Conservation (phyloP, 2,329 filamentous ascomycete genomes). For the Sporothrix curviconia region DNA sequence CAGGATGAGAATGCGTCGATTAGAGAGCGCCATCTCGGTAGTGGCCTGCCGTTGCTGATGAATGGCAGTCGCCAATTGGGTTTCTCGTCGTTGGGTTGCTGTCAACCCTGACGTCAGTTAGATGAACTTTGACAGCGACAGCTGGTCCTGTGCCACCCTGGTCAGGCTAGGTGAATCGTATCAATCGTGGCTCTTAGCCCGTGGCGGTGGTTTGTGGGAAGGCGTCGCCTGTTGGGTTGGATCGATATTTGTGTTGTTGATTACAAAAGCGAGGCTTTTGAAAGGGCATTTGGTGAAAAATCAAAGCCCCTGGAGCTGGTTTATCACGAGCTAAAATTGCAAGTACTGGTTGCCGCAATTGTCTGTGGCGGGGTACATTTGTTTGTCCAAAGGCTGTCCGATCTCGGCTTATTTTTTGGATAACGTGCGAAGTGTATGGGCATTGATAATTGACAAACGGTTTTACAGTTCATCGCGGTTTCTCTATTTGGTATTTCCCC, state of each 20-base stretch:
- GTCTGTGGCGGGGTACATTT: slow-evolving; percentile 18
- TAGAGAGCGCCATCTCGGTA: slow-evolving; percentile 13
- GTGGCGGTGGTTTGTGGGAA: too few species aligned
- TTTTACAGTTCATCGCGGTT: too few species aligned
- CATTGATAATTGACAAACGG: neutral
- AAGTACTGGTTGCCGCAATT: slow-evolving; percentile 11
- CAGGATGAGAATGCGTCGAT: slow-evolving; percentile 57
- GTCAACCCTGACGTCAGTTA: neutral
- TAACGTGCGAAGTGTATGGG: neutral
- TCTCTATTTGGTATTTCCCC: too few species aligned
- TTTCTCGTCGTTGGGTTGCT: too few species aligned
- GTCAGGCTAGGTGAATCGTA: too few species aligned
- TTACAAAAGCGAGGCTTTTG: neutral
- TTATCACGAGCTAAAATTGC: slow-evolving; percentile 1
- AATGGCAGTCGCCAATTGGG: too few species aligned
- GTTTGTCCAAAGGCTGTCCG: slow-evolving; percentile 10
- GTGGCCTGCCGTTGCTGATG: neutral
- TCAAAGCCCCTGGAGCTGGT: neutral
- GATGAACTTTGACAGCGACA: too few species aligned
- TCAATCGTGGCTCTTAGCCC: too few species aligned
- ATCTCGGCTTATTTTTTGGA: slow-evolving; percentile 16
- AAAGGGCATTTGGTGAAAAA: slow-evolving; percentile 6
- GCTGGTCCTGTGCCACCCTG: too few species aligned
- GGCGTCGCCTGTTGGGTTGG: too few species aligned
- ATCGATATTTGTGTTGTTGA: neutral